Evolutionary conservation across 257 asterid genomes (phyloP), one percentile per base, ranked within the genome.

Genomic region (Jacaranda copaia): DNA sequence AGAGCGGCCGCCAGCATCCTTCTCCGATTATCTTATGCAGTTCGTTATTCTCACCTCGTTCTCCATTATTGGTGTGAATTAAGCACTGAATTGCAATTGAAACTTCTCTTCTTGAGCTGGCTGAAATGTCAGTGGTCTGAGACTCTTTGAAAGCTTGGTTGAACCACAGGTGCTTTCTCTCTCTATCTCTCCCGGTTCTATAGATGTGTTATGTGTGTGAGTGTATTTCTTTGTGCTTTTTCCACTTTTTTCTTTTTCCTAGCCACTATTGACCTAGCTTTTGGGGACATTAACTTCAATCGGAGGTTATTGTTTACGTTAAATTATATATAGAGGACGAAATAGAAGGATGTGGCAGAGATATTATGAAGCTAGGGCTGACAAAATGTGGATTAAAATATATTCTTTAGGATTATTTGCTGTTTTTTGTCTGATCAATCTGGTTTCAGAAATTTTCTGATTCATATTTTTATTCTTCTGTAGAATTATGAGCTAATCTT

Each of bases 81-180:
- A 6, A 63, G 53, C 64, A 25, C 74, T 73, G 72, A 68, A 43
- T 72, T 53, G 61, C 72, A 16, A 25, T 11, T 8, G 53, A 53
- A 18, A 2, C 46, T 66, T 25, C 6, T 68, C 65, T 65, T 60
- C 10, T 20, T 74, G 76, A 76, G 82, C 86, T 72, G 79, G 67
- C 70, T 72, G 77, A 72, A 68, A 67, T 83, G 87, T 68, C 65
- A 11, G 68, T 76, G 60, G 78, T 67, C 45, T 72, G 81, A 79
- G 81, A 46, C 55, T 59, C 35, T 40, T 12, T 52, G 38, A 20
- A 52, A 46, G 84, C 84, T 70, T 46, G 73, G 68, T 32, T 38
- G 64, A 39, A 15, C 66, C 36, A 69, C 72, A 53, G 79, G 81
- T 83, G 36, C 3, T 71, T 57, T 67, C 32, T 73, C 52, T 73